Evolutionary conservation across 1,284 basidiomycete species (phyloP).

Genomic region (Malassezia vespertilionis): DNA sequence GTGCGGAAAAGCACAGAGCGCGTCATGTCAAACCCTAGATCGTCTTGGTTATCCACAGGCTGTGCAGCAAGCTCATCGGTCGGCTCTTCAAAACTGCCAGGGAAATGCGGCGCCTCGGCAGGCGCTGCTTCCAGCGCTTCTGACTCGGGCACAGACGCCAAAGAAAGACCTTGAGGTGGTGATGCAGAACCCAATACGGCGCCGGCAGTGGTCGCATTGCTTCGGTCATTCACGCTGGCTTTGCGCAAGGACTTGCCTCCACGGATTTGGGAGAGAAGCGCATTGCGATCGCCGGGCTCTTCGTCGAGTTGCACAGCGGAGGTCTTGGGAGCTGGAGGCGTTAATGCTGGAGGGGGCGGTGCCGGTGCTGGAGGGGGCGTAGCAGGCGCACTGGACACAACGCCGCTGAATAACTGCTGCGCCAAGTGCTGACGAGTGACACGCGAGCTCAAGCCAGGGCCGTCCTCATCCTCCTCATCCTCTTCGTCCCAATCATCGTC

Average conservation of each 20-base stretch:
- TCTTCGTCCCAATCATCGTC: slow-evolving; percentile 45
- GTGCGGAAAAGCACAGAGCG: slow-evolving; percentile 57
- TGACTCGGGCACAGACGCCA: slow-evolving; percentile 40
- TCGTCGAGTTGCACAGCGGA: slow-evolving; percentile 29
- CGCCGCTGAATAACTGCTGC: slow-evolving; percentile 40
- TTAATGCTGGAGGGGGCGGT: slow-evolving; percentile 36
- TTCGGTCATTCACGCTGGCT: slow-evolving; percentile 72
- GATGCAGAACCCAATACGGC: slow-evolving; percentile 65
- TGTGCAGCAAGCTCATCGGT: slow-evolving; percentile 6
- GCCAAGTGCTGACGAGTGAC: slow-evolving; percentile 44
- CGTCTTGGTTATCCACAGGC: slow-evolving; percentile 52
- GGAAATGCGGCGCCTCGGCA: not conserved
- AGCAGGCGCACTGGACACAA: slow-evolving; percentile 34
- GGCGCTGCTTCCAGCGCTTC: slow-evolving; percentile 16
- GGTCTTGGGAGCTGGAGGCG: slow-evolving; percentile 45
- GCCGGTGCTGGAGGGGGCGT: slow-evolving; percentile 23
- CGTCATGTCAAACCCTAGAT: slow-evolving; percentile 58
- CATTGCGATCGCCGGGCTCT: slow-evolving; percentile 53
- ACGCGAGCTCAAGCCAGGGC: slow-evolving; percentile 35
- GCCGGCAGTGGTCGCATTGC: slow-evolving; percentile 60
- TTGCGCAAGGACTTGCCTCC: slow-evolving; percentile 66
- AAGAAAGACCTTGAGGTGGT: slow-evolving; percentile 52
- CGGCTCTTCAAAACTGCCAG: not conserved
- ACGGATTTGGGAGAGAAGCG: slow-evolving; percentile 71
- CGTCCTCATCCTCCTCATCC: slow-evolving; percentile 41